Percentiles rank a stretch among this genome's conserved stretches.
Conservation (phyloP, 2,329 filamentous ascomycete species). For the Aspergillus tamarii region DNA sequence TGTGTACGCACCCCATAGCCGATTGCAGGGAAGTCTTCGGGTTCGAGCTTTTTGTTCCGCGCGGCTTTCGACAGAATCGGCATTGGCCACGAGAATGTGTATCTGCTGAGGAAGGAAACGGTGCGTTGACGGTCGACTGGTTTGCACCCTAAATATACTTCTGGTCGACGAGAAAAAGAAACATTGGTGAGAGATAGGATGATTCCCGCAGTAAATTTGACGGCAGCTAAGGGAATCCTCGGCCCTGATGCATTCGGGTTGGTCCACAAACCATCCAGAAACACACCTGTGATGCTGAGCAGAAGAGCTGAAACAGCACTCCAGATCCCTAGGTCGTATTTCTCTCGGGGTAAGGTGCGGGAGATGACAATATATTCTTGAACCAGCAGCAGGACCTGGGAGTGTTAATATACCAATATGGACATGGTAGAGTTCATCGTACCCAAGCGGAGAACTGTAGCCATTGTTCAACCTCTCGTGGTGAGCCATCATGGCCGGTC, state of each 20-base stretch:
- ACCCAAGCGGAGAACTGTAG: slow-evolving; percentile 3
- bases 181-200: slow-evolving; percentile 31
- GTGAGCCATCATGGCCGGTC: background rate
- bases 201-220: slow-evolving; percentile 8
- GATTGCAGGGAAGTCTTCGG: slow-evolving; percentile 64
- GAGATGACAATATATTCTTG: background rate
- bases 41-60: slow-evolving; percentile 63
- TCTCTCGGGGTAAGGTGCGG: background rate
- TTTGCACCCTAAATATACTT: slow-evolving; percentile 62
- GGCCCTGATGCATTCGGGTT: background rate
- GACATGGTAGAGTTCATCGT: background rate
- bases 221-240: background rate
- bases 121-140: slow-evolving; percentile 66
- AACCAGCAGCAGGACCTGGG: background rate
- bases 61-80: slow-evolving; percentile 59
- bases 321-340: background rate
- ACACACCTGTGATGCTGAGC: background rate
- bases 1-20: slow-evolving; percentile 58
- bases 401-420: background rate
- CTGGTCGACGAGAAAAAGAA: slow-evolving; percentile 65
- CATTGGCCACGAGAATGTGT: slow-evolving; percentile 67
- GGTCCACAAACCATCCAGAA: background rate
- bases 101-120: slow-evolving; percentile 61
- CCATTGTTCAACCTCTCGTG: background rate
- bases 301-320: background rate